Conservation (phyloP, 2,329 filamentous ascomycete genomes). For the Alternaria conjuncta region DNA sequence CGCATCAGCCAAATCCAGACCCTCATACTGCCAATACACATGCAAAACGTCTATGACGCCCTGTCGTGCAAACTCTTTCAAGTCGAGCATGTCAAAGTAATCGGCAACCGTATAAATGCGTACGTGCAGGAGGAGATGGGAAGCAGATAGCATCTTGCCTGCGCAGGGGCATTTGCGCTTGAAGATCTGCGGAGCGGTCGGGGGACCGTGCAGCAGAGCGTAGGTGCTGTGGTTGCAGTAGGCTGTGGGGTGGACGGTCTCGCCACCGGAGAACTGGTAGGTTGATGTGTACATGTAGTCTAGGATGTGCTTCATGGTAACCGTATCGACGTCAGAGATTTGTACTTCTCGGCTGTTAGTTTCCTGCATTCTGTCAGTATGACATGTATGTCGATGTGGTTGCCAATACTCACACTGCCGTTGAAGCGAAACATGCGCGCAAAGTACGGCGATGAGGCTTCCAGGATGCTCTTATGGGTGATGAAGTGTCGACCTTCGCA, state of each 20-base stretch:
- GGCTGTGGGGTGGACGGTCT: not conserved
- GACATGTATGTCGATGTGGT: too few species aligned
- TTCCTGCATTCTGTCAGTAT: not conserved
- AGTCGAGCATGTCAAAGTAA: constrained; percentile 4
- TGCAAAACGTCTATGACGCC: constrained; percentile 8
- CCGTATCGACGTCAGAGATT: not conserved
- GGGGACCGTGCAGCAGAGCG: not conserved
- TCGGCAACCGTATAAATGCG: constrained; percentile 13
- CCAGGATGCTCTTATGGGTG: constrained; percentile 4
- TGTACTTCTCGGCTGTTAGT: not conserved
- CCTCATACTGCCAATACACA: constrained; percentile 14
- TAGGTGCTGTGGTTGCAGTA: constrained; percentile 9
- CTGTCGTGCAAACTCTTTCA: constrained; percentile 4
- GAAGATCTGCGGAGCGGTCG: not conserved
- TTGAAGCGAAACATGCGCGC: constrained; percentile 15
- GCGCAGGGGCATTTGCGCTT: constrained; percentile 6
- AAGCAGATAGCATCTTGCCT: not conserved
- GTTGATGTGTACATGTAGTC: constrained; percentile 12
- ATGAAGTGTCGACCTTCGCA: constrained; percentile 2
- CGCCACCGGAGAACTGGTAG: constrained; percentile 8
- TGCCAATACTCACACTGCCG: not conserved
- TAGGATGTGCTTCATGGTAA: constrained; percentile 8
- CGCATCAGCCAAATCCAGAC: constrained; percentile 1
- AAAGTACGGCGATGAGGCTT: constrained; percentile 7
- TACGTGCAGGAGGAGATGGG: constrained; percentile 10